phyloP scores from a whole-genome alignment of 257 asterid species.

The Echium plantagineum region DNA sequence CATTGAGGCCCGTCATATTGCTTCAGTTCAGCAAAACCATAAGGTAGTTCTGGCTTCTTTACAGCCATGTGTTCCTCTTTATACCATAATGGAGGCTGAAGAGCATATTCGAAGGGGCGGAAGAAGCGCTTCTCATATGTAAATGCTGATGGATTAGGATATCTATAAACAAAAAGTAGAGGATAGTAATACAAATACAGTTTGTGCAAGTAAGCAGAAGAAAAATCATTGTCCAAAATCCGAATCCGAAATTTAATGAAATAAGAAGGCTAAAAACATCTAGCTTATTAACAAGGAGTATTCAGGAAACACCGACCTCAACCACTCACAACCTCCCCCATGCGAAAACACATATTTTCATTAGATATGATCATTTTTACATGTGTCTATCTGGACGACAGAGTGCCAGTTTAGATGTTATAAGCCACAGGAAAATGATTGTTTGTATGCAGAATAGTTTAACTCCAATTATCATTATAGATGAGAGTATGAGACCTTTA shows the following conservation, averaged over 20 bases:
- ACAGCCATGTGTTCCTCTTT: slow-evolving; percentile 84
- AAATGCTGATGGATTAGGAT: slow-evolving; percentile 89
- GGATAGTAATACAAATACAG: slow-evolving; percentile 1
- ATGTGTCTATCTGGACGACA: not conserved
- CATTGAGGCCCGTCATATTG: slow-evolving; percentile 92
- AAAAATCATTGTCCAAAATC: not conserved
- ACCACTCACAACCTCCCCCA: not conserved
- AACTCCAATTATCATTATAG: not conserved
- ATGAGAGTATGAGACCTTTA: not conserved
- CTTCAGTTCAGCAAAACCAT: slow-evolving; percentile 48
- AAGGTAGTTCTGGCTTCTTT: slow-evolving; percentile 80
- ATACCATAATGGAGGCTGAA: slow-evolving; percentile 86
- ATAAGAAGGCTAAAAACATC: not conserved
- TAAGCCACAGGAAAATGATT: not conserved
- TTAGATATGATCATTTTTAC: no score
- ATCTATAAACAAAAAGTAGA: slow-evolving; percentile 33
- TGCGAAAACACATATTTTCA: no score
- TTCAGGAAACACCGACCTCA: no score
- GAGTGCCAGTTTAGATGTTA: not conserved
- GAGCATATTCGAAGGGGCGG: slow-evolving; percentile 92
- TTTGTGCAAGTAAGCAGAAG: not conserved
- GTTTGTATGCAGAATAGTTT: not conserved
- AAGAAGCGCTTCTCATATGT: slow-evolving; percentile 86
- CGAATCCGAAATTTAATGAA: not conserved
- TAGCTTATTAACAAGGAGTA: not conserved